These are phyloP conservation scores for Saccharum officinarum DNA, from an alignment of 176 grass and related monocot genomes.

Conservation along the genomic window DNA sequence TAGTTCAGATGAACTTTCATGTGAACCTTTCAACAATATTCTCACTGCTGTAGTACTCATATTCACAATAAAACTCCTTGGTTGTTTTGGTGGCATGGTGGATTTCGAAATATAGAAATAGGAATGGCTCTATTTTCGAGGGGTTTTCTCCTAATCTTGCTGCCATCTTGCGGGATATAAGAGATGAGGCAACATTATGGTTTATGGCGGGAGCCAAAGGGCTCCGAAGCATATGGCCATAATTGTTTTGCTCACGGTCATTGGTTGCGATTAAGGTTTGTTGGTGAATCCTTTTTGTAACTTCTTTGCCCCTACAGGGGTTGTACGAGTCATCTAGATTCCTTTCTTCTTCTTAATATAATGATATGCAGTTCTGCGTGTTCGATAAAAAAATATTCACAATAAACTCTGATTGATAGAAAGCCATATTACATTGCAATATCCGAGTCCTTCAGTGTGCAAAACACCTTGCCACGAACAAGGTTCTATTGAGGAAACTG, in stretches of 20 bases:
- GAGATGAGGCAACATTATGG: background rate
- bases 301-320: background rate
- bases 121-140: background rate
- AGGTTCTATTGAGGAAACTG: background rate
- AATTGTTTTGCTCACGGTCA: background rate
- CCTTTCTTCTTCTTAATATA: background rate
- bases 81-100: background rate
- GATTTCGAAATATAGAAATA: background rate
- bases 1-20: background rate
- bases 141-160: background rate
- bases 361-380: background rate
- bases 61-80: background rate
- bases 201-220: background rate
- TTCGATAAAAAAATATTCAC: background rate
- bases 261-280: background rate
- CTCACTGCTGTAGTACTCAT: background rate
- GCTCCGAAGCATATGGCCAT: background rate
- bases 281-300: background rate
- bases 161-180: background rate
- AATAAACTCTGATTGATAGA: background rate
- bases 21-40: background rate
- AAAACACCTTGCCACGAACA: background rate
- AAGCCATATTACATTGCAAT: background rate
- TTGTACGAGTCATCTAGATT: background rate
- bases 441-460: background rate